Conservation (phyloP, 768 basidiomycete species). For the Russula dissimulans region DNA sequence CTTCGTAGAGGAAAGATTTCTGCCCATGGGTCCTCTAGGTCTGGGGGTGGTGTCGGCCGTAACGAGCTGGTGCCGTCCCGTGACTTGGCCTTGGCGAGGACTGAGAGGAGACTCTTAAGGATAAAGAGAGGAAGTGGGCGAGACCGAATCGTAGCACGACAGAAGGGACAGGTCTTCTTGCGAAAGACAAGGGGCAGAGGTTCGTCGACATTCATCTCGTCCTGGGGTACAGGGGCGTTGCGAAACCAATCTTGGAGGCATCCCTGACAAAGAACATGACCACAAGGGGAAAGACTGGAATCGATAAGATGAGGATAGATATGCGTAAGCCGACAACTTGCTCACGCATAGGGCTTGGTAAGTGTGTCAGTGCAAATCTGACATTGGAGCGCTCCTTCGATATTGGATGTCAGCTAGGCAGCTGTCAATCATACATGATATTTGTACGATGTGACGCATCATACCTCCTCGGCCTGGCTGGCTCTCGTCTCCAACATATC, state of each 20-base stretch:
- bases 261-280: conserved; percentile 62
- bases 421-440: not conserved
- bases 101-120: conserved; percentile 48
- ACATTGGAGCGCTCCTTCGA: conserved; percentile 57
- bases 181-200: conserved; percentile 44
- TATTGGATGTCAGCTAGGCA: conserved; percentile 40
- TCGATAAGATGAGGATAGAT: conserved; percentile 9
- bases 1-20: conserved; percentile 47
- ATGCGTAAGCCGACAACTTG: conserved; percentile 12
- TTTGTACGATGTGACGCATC: conserved; percentile 3
- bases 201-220: conserved; percentile 37
- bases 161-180: conserved; percentile 65
- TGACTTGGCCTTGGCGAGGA: conserved; percentile 38
- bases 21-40: conserved; percentile 56
- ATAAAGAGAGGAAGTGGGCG: conserved; percentile 64
- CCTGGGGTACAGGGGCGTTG: conserved; percentile 44
- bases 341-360: conserved; percentile 57
- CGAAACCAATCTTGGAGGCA: conserved; percentile 77
- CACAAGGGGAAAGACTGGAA: conserved; percentile 60
- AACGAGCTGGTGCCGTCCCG: conserved; percentile 18
- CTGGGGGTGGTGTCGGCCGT: conserved; percentile 27
- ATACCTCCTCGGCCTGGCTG: conserved; percentile 51
- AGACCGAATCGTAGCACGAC: conserved; percentile 45
- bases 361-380: conserved; percentile 73
- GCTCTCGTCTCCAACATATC: conserved; percentile 37